Conservation (phyloP, 2,329 filamentous ascomycete genomes). For the Sarocladium strictum region DNA sequence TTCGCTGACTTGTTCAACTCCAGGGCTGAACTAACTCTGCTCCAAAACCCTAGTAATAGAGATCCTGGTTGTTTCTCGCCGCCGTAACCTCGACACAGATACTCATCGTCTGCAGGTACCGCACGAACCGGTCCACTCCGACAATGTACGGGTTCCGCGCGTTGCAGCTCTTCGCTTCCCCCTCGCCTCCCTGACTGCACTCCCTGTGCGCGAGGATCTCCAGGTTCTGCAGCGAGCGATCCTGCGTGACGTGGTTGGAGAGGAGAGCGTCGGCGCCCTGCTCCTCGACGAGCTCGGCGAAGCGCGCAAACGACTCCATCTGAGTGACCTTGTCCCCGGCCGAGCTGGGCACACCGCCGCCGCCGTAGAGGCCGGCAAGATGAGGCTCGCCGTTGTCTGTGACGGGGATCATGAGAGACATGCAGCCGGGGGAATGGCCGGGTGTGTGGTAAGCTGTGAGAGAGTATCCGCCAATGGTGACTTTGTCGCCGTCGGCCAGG, state of each 20-base stretch:
- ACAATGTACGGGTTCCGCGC: conserved; percentile 14
- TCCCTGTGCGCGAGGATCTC: conserved; percentile 13
- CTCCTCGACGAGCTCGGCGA: conserved; percentile 11
- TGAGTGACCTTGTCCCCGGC: conserved; percentile 16
- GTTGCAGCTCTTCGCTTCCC: conserved; percentile 2
- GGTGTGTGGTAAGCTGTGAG: conserved; percentile 15
- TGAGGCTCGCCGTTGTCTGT: conserved; percentile 16
- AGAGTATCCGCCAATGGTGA: conserved; percentile 19
- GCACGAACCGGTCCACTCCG: conserved; percentile 12
- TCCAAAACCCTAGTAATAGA: not conserved
- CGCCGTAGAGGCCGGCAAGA: conserved; percentile 19
- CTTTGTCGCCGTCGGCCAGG: conserved; percentile 12
- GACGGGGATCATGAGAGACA: conserved; percentile 17
- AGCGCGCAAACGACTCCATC: conserved; percentile 15
- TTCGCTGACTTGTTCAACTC: too few species aligned
- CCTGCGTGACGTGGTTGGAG: conserved; percentile 18
- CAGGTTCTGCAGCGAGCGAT: conserved; percentile 15
- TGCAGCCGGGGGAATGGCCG: conserved; percentile 18
- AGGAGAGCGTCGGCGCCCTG: conserved; percentile 15
- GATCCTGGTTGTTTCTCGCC: conserved; percentile 9
- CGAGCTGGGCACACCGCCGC: conserved; percentile 15
- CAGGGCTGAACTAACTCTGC: too few species aligned
- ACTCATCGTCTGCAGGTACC: conserved; percentile 14
- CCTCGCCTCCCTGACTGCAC: conserved; percentile 5
- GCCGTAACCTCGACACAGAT: conserved; percentile 12